Conservation (phyloP, 1,139 yeast genomes). For the Meyerozyma guilliermondii region DNA sequence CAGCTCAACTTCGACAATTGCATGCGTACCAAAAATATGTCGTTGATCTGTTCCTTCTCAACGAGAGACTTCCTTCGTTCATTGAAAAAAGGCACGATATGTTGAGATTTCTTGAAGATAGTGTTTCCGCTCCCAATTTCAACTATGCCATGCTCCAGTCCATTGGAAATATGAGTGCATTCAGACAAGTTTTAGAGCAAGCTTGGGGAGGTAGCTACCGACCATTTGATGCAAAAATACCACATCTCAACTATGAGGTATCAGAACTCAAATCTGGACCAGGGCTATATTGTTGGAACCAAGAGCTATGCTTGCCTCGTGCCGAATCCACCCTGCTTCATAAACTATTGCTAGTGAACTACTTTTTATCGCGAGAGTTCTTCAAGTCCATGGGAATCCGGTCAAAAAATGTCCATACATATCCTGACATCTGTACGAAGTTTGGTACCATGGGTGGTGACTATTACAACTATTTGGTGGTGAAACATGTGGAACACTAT, state of each 20-base stretch:
- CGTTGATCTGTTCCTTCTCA: background rate
- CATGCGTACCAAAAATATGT: background rate
- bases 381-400: constrained; percentile 6
- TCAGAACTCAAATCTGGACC: background rate
- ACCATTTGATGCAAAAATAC: background rate
- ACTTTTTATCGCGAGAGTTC: constrained; percentile 13
- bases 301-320: background rate
- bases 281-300: background rate
- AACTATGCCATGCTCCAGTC: background rate
- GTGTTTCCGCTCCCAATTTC: background rate
- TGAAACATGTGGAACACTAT: constrained; percentile 4
- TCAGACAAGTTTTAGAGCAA: background rate
- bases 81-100: background rate
- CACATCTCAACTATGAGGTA: background rate
- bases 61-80: background rate
- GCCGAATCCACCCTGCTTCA: constrained; percentile 6
- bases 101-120: background rate
- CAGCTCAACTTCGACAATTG: background rate
- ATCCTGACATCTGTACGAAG: constrained; percentile 11
- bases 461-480: constrained; percentile 11
- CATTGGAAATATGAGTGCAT: background rate
- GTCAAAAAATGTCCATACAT: constrained; percentile 4
- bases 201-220: background rate
- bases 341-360: constrained; percentile 13
- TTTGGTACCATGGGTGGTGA: constrained; percentile 15